Conservation (phyloP, 345 rosid genomes). For the Citrus medica region DNA sequence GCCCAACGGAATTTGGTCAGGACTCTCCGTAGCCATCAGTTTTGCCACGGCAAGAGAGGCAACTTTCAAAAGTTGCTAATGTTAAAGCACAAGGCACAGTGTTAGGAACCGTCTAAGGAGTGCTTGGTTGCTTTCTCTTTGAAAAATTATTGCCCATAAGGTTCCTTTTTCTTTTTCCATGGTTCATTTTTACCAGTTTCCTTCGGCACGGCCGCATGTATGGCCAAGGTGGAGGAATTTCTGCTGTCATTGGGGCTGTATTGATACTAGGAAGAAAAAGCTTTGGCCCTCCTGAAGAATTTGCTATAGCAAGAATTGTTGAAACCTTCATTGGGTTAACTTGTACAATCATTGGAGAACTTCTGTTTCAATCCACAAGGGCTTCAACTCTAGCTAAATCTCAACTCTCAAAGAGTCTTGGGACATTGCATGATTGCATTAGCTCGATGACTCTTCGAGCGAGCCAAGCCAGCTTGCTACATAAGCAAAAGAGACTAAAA, state of each 20-base stretch:
- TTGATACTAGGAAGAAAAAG: constrained; percentile 69
- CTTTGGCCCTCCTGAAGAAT: constrained; percentile 77
- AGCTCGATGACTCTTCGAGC: constrained; percentile 34
- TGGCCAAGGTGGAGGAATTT: constrained; percentile 81
- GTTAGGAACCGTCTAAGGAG: constrained; percentile 85
- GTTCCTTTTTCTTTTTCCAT: constrained; percentile 75
- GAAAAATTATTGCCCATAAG: constrained; percentile 58
- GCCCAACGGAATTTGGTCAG: constrained; percentile 76
- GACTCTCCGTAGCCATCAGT: constrained; percentile 65
- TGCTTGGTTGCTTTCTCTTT: constrained; percentile 73
- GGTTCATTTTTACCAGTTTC: constrained; percentile 75
- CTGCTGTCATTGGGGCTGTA: constrained; percentile 78
- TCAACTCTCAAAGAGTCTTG: constrained; percentile 45
- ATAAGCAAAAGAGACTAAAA: constrained; percentile 49
- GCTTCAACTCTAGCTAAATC: constrained; percentile 59
- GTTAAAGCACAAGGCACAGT: constrained; percentile 93
- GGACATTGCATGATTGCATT: constrained; percentile 37
- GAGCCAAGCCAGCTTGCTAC: constrained; percentile 21
- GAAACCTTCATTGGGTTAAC: constrained; percentile 78
- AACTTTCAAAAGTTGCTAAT: constrained; percentile 66
- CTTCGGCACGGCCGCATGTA: constrained; percentile 67
- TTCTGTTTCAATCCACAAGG: constrained; percentile 58
- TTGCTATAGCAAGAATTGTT: constrained; percentile 69
- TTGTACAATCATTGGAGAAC: constrained; percentile 58
- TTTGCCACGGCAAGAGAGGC: constrained; percentile 65